Base-by-base conservation (phyloP, 2,329 filamentous ascomycete genomes). In the Pseudomassariella vexata region DNA sequence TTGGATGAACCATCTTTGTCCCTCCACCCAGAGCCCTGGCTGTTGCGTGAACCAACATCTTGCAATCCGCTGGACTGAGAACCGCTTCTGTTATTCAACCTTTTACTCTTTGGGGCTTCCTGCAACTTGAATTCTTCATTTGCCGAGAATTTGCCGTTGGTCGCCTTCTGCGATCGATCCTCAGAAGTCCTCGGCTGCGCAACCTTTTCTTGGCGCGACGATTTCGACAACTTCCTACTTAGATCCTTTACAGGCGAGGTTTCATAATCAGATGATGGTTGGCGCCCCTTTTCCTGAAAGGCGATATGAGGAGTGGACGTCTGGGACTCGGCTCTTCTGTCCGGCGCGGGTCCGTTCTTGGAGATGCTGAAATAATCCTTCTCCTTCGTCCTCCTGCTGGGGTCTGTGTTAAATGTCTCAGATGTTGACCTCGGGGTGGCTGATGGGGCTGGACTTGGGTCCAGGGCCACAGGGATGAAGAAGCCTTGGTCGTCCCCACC, bases 271-370 rank as follows among this genome's bases (percentile, higher is more conserved):
- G 78, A 75, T 1, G 79, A 79, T 5, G 70, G 60, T 38, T 77
- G 70, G 26, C 84, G 75, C 2, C 77, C 76, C 57, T 89, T 92
- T 49, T 94, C 86, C 55, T 94, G 87, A 53, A 88, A 94, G 15
- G 87, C 84, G 47, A 94, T 94, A 50, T 95, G 88, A n/a, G 88
- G 86, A 11, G 85, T 88, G 3, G 79, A 73, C 37, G 63, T 55
- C 34, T 66, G 63, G 2, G 70, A 71, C 25, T 72, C 70, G 11
- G 49, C 50, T 28, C 65, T 67, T 44, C 60, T 69, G 31, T 74
- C 66, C 3, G 57, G 42, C 11, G 59, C 44, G 3, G 52, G 38
- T 15, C 56, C 45, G n/a, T 58, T 50, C 50, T 66, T 70, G 20
- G 61, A 40, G 5, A 60, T 47, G 30, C 56, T 63, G 48, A 81